Evolutionary conservation across 345 rosid species (phyloP), one percentile per base, ranked within the genome.

Genomic region (Trapa incisa): DNA sequence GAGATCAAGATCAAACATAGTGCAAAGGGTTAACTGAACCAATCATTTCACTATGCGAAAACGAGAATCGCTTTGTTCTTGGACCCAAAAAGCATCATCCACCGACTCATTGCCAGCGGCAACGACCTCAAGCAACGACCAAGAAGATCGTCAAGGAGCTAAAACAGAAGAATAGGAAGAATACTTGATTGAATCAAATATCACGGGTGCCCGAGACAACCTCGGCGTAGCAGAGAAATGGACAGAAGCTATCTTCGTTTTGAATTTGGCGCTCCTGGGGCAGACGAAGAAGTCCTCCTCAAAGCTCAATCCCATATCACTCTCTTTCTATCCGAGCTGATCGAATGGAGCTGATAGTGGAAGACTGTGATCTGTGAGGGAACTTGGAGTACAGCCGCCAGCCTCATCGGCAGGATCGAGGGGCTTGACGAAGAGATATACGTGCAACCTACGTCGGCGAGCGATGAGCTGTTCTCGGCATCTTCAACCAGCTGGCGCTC

Each of bases 121-220:
- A 63, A 5, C 66, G 39, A 63, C 29, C 29, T 39, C 29, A 63
- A n/a, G 17, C 14, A 63, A 63, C 39, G 42, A 22, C 17, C 37
- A 39, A 33, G 8, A 32, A 47, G 17, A 32, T n/a, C 32, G 52
- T 42, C 37, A 47, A 43, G 17, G 22, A 9, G 14, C 15, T 16
- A 17, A 45, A 45, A 4, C 4, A 5, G 45, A 29, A 36, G 54
- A 38, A n/a, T 1, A 33, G 45, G 16, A 4, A 22, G 68, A 37
- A 36, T n/a, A 87, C 91, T 76, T 68, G 75, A 81, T 91, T 84
- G 78, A 90, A 88, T 97, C 97, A 93, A 79, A 87, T 79, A 37
- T 81, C 83, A 68, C 83, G 82, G 76, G 93, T 96, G 11, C 81
- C 68, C 16, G 72, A 42, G 48, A 89, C 56, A 12, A 96, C 87